Base-by-base conservation (phyloP, 176 grass and related monocot genomes). In the Musa troglodytarum region DNA sequence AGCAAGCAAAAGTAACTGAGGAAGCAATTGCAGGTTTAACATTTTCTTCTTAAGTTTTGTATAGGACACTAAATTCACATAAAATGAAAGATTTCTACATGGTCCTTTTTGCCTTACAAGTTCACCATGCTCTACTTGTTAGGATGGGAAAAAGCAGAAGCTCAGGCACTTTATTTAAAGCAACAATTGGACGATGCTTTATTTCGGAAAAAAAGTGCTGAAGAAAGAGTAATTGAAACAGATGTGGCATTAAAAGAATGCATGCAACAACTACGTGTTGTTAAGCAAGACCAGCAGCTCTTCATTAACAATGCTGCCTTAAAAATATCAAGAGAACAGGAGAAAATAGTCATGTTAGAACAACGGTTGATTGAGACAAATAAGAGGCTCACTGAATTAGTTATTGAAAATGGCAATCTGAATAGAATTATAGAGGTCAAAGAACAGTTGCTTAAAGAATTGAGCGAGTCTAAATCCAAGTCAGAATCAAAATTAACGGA, bases 141-240 rank as follows among this genome's bases (percentile, higher is more conserved):
- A 98, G 95, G 95, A 69, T 98, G 95, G 95, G 95, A 98, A 74
- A 98, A 91, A 80, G 84, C 88, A 0, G 90, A 93, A 76, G 82
- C 82, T 71, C 90, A 98, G 85, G 78, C 88, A 28, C 66, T 85
- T 75, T 71, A 78, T 81, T 81, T 87, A 61, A 98, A 84, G 81
- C 29, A 92, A 87, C 80, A 93, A 84, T 69, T 93, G 23, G 82
- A 91, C 75, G 76, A 91, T 76, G 83, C 84, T 67, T 29, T 89
- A 68, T 63, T 81, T 75, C 75, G 87, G 63, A 98, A 93, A 76
- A 62, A 77, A 72, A 68, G 20, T 17, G 81, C 81, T 54, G 86
- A 89, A 82, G 80, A 91, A 84, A 93, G 70, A 68, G 83, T 98
- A 68, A 72, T 53, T 28, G 81, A 87, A 74, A 79, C 85, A 68